A percentile compares a stretch with the other conserved stretches of the same genome.
phyloP scores from a whole-genome alignment of 768 basidiomycete species.

The Cyclocybe cylindracea region DNA sequence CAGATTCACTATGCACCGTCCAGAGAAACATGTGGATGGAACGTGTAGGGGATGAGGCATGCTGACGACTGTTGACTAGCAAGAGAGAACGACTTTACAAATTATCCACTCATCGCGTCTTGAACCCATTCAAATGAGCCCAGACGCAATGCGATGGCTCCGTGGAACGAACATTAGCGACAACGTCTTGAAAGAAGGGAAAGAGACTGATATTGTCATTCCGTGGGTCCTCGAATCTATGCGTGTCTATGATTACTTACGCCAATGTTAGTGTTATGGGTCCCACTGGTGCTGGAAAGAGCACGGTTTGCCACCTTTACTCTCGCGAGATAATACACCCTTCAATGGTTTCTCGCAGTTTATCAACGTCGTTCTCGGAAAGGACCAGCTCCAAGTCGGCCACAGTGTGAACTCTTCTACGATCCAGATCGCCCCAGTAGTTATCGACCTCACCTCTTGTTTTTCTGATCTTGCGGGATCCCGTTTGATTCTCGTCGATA shows the following conservation, averaged over 20 bases:
- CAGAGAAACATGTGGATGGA: too few species aligned
- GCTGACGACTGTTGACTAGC: too few species aligned
- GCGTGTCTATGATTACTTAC: not conserved
- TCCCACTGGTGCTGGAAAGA: constrained; percentile 9
- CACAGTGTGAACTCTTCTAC: constrained; percentile 1
- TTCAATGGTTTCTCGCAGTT: not conserved
- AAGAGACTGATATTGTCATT: constrained; percentile 2
- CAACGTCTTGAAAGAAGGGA: not conserved
- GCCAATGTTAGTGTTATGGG: not conserved
- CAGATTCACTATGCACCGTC: too few species aligned
- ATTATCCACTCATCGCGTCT: too few species aligned
- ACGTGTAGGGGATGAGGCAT: too few species aligned
- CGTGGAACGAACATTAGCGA: too few species aligned
- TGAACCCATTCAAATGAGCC: too few species aligned
- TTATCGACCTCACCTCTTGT: not conserved
- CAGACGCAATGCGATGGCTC: too few species aligned
- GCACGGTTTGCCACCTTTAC: not conserved
- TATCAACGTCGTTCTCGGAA: not conserved
- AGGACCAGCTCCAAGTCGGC: not conserved
- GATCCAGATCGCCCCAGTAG: not conserved
- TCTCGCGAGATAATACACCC: not conserved
- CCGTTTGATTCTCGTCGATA: constrained; percentile 16
- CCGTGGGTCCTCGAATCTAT: not conserved
- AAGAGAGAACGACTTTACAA: too few species aligned
- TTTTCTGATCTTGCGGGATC: not conserved